Evolutionary conservation across 495 filamentous ascomycete species (phyloP), one percentile per base, ranked within the genome.

Genomic region (Tuber microsphaerosporum): DNA sequence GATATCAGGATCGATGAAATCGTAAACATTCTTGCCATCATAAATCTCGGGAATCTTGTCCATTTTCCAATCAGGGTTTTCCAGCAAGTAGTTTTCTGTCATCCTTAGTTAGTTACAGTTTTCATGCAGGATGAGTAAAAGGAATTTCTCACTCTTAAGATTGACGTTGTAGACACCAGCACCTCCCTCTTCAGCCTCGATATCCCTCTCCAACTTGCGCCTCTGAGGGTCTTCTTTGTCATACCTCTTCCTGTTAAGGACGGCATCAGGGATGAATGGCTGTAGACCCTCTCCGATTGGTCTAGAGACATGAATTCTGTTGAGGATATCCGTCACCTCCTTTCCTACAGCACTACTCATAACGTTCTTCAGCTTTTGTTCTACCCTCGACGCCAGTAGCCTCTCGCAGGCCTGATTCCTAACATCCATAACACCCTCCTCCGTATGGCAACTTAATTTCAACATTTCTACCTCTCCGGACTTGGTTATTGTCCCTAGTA

Each of bases 1-100:
- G 84, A 99, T 98, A 75, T 99, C 95, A 0, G 95, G 94, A 79
- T 98, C 95, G 83, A 98, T 90, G 83, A 91, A 99, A 83, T 99
- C 95, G 86, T 93, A 93, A 45, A 99, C 92, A 85, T 99, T 98
- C 87, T 92, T 93, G 82, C 95, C 95, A 80, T 97, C 90, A 85
- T 92, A 91, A 61, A 94, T 86, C 84, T 99, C 96, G 41, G 96
- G 96, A 19, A 97, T 91, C 84, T 92, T 94, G 86, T 99, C 95
- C 82, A 97, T 88, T 83, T 96, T 97, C 95, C 94, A 97, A 22
- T 95, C 92, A 39, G 90, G 88, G 81, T 97, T 87, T 31, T 90
- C 93, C 72, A 97, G 88, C 2, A 92, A 84, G 85, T 97, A 99
- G 78, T 94, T 91, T 80, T 91, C 56, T 65, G 2, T 34, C 31